phyloP scores from a whole-genome alignment of 352 stramenopile genomes.

The Globisporangium carolinianum region DNA sequence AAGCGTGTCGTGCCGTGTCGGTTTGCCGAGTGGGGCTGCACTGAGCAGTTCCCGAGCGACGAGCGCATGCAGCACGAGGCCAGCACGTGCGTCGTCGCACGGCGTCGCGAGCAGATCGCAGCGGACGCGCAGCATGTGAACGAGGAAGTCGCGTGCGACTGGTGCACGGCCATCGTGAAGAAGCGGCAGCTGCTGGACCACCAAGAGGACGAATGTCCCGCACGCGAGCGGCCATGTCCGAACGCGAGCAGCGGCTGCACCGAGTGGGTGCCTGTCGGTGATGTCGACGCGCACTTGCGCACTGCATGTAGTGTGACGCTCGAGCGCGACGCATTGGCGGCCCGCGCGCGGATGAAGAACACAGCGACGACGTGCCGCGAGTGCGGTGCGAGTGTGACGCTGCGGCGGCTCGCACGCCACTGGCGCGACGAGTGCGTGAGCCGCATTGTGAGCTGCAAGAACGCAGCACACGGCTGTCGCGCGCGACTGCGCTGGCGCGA shows the following conservation, averaged over 20 bases:
- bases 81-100: slow-evolving; percentile 33
- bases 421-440: slow-evolving; percentile 44
- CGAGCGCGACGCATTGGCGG: slow-evolving; percentile 47
- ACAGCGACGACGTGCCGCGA: slow-evolving; percentile 32
- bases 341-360: slow-evolving; percentile 41
- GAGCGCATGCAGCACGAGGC: slow-evolving; percentile 35
- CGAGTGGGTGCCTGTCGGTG: slow-evolving; percentile 64
- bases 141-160: slow-evolving; percentile 49
- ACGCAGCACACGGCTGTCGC: slow-evolving; percentile 54
- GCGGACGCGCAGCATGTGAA: slow-evolving; percentile 40
- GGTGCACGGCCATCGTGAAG: slow-evolving; percentile 51
- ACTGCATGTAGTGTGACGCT: slow-evolving; percentile 43
- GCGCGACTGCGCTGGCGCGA: slow-evolving; percentile 54
- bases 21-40: slow-evolving; percentile 48
- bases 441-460: slow-evolving; percentile 60
- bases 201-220: slow-evolving; percentile 68
- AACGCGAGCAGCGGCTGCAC: slow-evolving; percentile 50
- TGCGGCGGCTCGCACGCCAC: slow-evolving; percentile 35
- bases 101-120: slow-evolving; percentile 28
- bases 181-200: slow-evolving; percentile 67
- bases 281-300: slow-evolving; percentile 41
- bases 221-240: slow-evolving; percentile 61
- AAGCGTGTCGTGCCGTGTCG: slow-evolving; percentile 42
- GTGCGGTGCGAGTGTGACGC: slow-evolving; percentile 33
- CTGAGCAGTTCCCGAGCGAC: slow-evolving; percentile 24